Evolutionary conservation across 1,284 basidiomycete genomes (phyloP).

Genomic region (Meripilus lineatus): DNA sequence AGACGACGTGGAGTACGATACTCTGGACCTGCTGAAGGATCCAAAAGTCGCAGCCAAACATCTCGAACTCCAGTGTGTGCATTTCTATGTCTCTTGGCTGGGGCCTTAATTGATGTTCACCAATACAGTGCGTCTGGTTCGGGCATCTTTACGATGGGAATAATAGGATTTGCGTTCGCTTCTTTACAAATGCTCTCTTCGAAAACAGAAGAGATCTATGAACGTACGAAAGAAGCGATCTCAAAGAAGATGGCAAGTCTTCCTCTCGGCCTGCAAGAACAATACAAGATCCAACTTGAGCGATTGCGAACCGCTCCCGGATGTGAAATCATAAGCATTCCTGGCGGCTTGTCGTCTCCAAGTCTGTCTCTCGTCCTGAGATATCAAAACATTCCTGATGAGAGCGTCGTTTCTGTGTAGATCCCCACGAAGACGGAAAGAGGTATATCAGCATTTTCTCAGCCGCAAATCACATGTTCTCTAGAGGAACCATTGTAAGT

Average conservation of each 20-base stretch:
- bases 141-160: constrained; percentile 20
- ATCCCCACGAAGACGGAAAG: constrained; percentile 19
- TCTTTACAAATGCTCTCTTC: constrained; percentile 17
- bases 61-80: constrained; percentile 22
- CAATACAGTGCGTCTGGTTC: constrained; percentile 14
- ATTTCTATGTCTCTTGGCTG: background rate
- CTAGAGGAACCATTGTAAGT: constrained; percentile 33
- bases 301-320: constrained; percentile 19
- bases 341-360: constrained; percentile 14
- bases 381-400: background rate
- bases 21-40: constrained; percentile 25
- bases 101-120: background rate
- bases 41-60: constrained; percentile 19
- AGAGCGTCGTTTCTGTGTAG: constrained; percentile 9
- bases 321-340: constrained; percentile 24
- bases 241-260: constrained; percentile 13
- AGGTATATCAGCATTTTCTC: constrained; percentile 26
- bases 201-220: constrained; percentile 14
- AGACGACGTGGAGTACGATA: constrained; percentile 20
- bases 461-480: constrained; percentile 22
- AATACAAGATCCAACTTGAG: constrained; percentile 26
- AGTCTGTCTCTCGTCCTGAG: background rate
- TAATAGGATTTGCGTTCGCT: constrained; percentile 17
- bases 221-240: constrained; percentile 16
- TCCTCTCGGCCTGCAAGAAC: constrained; percentile 20